Evolutionary conservation across 495 filamentous ascomycete species (phyloP), one percentile per base, ranked within the genome.

Genomic region (Aspergillus ellipticus): DNA sequence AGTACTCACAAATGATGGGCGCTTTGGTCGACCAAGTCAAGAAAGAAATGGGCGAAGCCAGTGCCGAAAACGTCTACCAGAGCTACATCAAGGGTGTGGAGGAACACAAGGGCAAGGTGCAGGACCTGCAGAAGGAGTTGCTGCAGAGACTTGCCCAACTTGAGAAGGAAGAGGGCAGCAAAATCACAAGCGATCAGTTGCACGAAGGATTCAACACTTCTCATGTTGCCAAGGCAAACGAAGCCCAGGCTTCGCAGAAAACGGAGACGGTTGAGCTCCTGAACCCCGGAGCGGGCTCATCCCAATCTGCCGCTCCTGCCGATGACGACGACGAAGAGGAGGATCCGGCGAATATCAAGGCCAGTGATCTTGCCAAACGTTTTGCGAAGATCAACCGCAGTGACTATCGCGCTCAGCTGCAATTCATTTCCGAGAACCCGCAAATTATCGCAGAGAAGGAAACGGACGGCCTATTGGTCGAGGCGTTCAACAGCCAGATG

Each of bases 1-100:
- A 86, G 5, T 98, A 96, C 66, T 92, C 90, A 16, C 88, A 91
- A 74, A 97, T 98, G 94, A 92, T 97, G 88, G 88, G 89, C 26
- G 82, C 85, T 5, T 62, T 98, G 58, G 81, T 97, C 6, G 94
- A 98, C 63, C 89, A 96, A 67, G 92, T 97, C 24, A 97, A 97
- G 76, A 88, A 88, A 69, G 85, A 90, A 41, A 79, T 96, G 13
- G 89, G 89, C 39, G 85, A 89, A 53, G 82, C 85, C 51, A 79
- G 80, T 10, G 75, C 74, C 4, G 73, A 83, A 29, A 82, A 87
- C 57, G 75, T 87, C 29, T 87, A 86, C 59, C 74, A 83, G 24
- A 85, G 76, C 46, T 96, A 92, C 74, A 74, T 91, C 22, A 78
- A 82, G 24, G 91, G 92, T 53, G 79, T 97, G 48, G 79, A 81